Conservation (phyloP, 768 basidiomycete genomes). For the Jaapia argillacea region DNA sequence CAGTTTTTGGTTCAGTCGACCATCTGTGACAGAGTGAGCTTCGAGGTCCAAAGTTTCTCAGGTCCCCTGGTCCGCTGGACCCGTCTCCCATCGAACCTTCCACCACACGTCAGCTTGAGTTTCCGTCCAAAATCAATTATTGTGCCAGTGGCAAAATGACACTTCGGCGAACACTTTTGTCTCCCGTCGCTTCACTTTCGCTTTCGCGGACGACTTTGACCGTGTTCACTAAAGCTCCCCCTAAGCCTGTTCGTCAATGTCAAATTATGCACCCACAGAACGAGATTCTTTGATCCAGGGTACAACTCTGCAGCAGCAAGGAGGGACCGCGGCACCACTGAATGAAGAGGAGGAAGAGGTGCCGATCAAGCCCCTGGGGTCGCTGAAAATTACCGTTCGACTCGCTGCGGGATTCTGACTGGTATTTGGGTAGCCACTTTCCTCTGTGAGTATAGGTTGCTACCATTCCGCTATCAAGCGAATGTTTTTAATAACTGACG, state of each 20-base stretch:
- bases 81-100: neutral
- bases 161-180: too few species aligned
- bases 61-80: neutral
- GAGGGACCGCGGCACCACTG: neutral
- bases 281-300: neutral
- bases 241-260: too few species aligned
- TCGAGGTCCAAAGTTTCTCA: neutral
- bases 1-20: neutral
- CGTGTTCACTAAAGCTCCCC: too few species aligned
- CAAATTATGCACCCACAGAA: neutral
- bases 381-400: conserved; percentile 51
- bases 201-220: too few species aligned
- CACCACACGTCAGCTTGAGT: neutral
- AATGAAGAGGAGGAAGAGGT: neutral
- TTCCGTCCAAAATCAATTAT: neutral
- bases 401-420: conserved; percentile 57
- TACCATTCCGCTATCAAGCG: conserved; percentile 3
- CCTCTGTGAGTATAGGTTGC: conserved; percentile 38
- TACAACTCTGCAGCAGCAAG: neutral
- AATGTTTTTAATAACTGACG: too few species aligned
- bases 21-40: too few species aligned
- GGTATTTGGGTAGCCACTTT: conserved; percentile 68
- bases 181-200: too few species aligned
- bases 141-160: neutral
- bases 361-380: conserved; percentile 24